These are phyloP conservation scores for Kitagawia praeruptora DNA, from an alignment of 129 eudicot species.

Conservation along the genomic window DNA sequence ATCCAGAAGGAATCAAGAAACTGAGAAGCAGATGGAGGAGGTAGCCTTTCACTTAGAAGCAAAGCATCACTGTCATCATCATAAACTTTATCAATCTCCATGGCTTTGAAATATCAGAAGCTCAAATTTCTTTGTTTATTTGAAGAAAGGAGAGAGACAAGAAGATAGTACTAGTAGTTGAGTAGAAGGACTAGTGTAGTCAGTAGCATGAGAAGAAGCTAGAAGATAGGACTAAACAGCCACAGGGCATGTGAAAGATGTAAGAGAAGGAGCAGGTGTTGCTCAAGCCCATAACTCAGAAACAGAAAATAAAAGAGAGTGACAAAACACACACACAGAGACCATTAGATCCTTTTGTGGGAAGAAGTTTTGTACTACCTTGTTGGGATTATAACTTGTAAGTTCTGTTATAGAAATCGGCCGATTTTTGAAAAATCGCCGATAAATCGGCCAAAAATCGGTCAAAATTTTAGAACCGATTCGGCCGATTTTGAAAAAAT, in stretches of 20 bases:
- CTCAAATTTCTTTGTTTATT: not conserved
- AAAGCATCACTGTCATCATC: slow-evolving; percentile 12
- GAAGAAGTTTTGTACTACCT: slow-evolving; percentile 26
- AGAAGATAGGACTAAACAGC: slow-evolving; percentile 47
- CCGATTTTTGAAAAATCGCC: no score
- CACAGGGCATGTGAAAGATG: slow-evolving; percentile 32
- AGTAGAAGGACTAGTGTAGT: not conserved
- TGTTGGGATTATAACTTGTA: slow-evolving; percentile 44
- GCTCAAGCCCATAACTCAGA: slow-evolving; percentile 44
- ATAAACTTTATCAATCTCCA: slow-evolving; percentile 22
- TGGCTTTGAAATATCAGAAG: slow-evolving; percentile 4
- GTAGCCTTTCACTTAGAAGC: slow-evolving; percentile 36
- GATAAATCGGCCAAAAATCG: no score
- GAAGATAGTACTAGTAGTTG: not conserved
- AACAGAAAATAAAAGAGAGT: slow-evolving; percentile 15
- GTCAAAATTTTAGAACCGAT: no score
- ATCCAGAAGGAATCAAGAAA: slow-evolving; percentile 56
- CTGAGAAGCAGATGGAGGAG: slow-evolving; percentile 29
- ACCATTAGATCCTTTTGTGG: slow-evolving; percentile 20
- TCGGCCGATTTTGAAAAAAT: no score
- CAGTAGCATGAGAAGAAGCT: not conserved
- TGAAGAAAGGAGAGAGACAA: not conserved
- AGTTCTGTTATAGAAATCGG: no score
- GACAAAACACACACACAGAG: slow-evolving; percentile 16
- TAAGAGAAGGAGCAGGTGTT: slow-evolving; percentile 25